These are phyloP conservation scores for Penicillium concentricum DNA, from an alignment of 2,329 filamentous ascomycete species.

Conservation along the genomic window DNA sequence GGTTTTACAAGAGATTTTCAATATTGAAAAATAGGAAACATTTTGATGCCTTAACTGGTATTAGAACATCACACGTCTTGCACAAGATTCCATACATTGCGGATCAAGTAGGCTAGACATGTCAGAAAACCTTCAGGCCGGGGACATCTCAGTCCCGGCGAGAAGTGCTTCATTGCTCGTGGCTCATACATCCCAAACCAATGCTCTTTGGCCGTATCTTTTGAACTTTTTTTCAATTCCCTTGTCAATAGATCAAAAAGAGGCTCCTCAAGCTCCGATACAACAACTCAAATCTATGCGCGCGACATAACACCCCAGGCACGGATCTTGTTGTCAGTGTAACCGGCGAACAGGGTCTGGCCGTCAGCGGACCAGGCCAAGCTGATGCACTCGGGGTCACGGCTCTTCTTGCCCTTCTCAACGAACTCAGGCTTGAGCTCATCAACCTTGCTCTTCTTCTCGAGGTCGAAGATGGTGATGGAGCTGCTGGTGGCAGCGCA, in stretches of 20 bases:
- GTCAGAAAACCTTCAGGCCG: constrained; percentile 32
- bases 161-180: constrained; percentile 45
- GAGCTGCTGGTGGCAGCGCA: constrained; percentile 94
- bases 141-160: constrained; percentile 18
- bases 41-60: constrained; percentile 40
- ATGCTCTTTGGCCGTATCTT: constrained; percentile 32
- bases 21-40: constrained; percentile 32
- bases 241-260: constrained; percentile 31
- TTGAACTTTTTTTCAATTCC: constrained; percentile 38
- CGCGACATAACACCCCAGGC: constrained; percentile 97
- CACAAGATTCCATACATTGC: constrained; percentile 36
- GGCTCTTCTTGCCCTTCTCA: constrained; percentile 96
- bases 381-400: constrained; percentile 96
- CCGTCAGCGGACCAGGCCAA: constrained; percentile 98
- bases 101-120: constrained; percentile 41
- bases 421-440: constrained; percentile 99
- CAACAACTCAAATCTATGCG: constrained; percentile 57
- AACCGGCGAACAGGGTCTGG: constrained; percentile 98
- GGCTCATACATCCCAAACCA: constrained; percentile 45
- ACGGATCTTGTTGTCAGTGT: constrained; percentile 99
- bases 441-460: constrained; percentile 99
- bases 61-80: constrained; percentile 41
- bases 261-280: constrained; percentile 27
- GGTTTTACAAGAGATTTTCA: constrained; percentile 12
- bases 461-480: constrained; percentile 99